Base-by-base conservation (phyloP, 169 alveolate species). In the Plasmodium knowlesi region DNA sequence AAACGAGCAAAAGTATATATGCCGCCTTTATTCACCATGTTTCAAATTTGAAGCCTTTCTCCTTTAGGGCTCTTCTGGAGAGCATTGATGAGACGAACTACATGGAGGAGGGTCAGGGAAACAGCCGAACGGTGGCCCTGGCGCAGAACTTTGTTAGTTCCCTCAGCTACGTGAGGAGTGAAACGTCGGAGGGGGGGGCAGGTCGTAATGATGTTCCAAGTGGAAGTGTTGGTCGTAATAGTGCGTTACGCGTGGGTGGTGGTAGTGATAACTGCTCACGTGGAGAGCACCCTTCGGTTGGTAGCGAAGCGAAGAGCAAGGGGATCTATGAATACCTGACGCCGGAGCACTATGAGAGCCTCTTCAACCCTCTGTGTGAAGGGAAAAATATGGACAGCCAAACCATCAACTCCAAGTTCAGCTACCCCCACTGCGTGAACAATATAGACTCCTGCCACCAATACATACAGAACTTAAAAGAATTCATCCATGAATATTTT, bases 401-500 rank as follows among this genome's bases (percentile, higher is more conserved):
- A 81, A 73, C 72, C 6, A 89, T 89, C 34, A 89, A 46, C 32
- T 89, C 94, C 28, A 89, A 89, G 39, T 89, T 80, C 72, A 78
- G 89, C 73, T 89, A 89, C 32, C 94, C 91, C 1, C 94, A 89
- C 39, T 79, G 94, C 19, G 41, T 89, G n/a, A 89, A 89, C 83
- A 89, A 89, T 50, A 79, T 89, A 6, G 94, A 89, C n/a, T 37
- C 94, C 10, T 89, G 94, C 61, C 53, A 79, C 82, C 88, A 79
- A 25, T 89, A 89, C 72, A 89, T 89, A 19, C 94, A 89, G 41
- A 89, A 89, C 32, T 89, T 79, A 32, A 89, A 89, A 34, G 28
- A 25, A 2, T 89, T 89, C 71, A 80, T 89, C 22, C 41, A 30
- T 39, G 83, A 57, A 14, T 89, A 89, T 67, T 89, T 89, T 80